These are phyloP conservation scores for Henckelia pumila DNA, from an alignment of 257 asterid genomes.

Conservation along the genomic window DNA sequence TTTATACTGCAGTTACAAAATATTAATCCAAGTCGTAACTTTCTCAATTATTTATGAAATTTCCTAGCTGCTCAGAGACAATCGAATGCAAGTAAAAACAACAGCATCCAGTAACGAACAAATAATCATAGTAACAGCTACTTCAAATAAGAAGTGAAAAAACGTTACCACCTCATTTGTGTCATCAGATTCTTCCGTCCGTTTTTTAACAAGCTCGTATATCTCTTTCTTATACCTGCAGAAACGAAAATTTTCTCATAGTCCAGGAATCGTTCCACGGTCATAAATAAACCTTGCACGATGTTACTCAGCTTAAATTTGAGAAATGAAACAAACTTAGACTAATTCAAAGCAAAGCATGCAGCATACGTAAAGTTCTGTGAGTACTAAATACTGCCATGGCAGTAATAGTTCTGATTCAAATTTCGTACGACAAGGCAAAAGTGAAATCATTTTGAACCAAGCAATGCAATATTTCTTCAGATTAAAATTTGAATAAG, in stretches of 20 bases:
- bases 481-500: not conserved
- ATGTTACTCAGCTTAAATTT: not conserved
- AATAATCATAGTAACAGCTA: slow-evolving; percentile 8
- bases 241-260: slow-evolving; percentile 15
- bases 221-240: slow-evolving; percentile 77
- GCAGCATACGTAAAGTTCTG: slow-evolving; percentile 2
- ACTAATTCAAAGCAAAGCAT: slow-evolving; percentile 17
- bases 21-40: slow-evolving; percentile 13
- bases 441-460: slow-evolving; percentile 4
- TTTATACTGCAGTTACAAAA: slow-evolving; percentile 56
- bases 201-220: slow-evolving; percentile 79
- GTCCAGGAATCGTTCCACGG: slow-evolving; percentile 4
- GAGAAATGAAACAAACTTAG: not conserved
- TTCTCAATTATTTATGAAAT: not conserved
- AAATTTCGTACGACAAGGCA: not conserved
- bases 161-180: slow-evolving; percentile 56
- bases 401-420: not conserved
- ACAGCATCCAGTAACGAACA: slow-evolving; percentile 16
- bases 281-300: slow-evolving; percentile 8
- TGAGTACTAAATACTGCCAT: not conserved
- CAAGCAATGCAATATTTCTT: slow-evolving; percentile 6
- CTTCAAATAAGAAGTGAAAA: not conserved
- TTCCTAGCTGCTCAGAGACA: not conserved
- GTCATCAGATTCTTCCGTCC: slow-evolving; percentile 59
- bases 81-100: slow-evolving; percentile 12